Conservation (phyloP, 163 green algal species). For the Scenedesmus sp. region DNA sequence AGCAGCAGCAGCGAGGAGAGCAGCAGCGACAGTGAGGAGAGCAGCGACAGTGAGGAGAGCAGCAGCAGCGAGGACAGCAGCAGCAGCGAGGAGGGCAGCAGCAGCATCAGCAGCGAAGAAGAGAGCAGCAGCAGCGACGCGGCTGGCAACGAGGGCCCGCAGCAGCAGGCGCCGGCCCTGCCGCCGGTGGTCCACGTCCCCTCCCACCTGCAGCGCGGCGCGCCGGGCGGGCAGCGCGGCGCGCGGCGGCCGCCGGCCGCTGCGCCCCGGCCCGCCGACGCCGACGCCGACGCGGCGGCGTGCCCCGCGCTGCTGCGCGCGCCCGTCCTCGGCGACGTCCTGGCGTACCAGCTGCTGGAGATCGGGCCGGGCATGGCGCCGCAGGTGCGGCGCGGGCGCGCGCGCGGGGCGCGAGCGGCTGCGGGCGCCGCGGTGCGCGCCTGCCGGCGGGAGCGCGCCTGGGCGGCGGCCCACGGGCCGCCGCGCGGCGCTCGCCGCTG, state of each 20-base stretch:
- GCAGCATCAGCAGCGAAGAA: constrained; percentile 5
- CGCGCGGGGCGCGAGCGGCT: background rate
- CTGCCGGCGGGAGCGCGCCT: no score
- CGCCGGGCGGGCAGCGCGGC: no score
- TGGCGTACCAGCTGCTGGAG: constrained; percentile 45
- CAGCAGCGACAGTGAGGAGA: constrained; percentile 16
- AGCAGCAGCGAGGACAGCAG: background rate
- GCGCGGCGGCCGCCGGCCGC: no score
- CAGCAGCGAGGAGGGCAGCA: background rate
- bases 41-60: constrained; percentile 18
- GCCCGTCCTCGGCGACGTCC: constrained; percentile 7
- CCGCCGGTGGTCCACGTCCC: constrained; percentile 13
- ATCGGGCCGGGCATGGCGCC: constrained; percentile 22
- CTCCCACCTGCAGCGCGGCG: background rate
- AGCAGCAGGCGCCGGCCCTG: constrained; percentile 15
- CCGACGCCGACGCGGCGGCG: background rate
- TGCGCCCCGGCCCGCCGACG: background rate
- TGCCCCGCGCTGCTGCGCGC: constrained; percentile 8
- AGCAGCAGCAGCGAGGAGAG: constrained; percentile 21
- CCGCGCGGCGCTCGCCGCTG: no score
- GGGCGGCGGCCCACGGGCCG: no score
- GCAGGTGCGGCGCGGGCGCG: constrained; percentile 1
- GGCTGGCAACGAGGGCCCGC: no score
- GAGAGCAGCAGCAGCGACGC: constrained; percentile 7
- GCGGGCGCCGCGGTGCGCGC: background rate